phyloP scores from a whole-genome alignment of 2,329 filamentous ascomycete genomes.

The Aspergillus calidoustus region DNA sequence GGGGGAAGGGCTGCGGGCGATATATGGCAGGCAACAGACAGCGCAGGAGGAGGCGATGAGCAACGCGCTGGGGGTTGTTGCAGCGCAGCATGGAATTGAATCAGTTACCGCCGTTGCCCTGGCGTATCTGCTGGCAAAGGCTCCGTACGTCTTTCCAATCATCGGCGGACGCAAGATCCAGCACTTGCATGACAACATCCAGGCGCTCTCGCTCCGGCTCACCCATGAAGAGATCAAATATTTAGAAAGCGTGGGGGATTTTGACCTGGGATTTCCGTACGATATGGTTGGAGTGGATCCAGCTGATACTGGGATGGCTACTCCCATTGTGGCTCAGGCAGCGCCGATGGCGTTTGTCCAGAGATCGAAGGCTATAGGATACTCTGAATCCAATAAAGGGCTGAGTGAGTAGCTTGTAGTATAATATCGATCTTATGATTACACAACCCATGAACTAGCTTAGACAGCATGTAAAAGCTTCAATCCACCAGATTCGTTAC shows the following conservation, averaged over 20 bases:
- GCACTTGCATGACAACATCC: conserved; percentile 72
- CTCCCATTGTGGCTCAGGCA: too few species aligned
- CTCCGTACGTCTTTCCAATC: conserved; percentile 74
- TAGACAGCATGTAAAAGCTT: too few species aligned
- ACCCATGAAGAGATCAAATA: conserved; percentile 64
- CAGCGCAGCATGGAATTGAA: conserved; percentile 58
- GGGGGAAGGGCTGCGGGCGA: conserved; percentile 47
- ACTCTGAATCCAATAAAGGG: too few species aligned
- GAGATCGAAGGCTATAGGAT: too few species aligned
- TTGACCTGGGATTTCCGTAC: conserved; percentile 68
- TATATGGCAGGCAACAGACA: conserved; percentile 38
- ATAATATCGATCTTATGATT: too few species aligned
- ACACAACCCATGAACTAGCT: too few species aligned
- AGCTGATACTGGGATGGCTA: too few species aligned
- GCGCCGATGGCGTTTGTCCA: too few species aligned
- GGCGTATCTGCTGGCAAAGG: conserved; percentile 74
- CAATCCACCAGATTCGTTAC: too few species aligned
- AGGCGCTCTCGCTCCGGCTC: conserved; percentile 65
- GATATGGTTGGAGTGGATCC: too few species aligned
- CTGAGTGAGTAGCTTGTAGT: too few species aligned
- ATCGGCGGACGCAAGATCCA: conserved; percentile 71
- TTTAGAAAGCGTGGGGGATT: conserved; percentile 65
- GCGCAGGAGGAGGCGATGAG: conserved; percentile 58
- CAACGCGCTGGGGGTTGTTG: conserved; percentile 63
- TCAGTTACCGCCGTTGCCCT: conserved; percentile 67